phyloP scores from a whole-genome alignment of 1,284 basidiomycete genomes.

The Rhodotorula sp. region DNA sequence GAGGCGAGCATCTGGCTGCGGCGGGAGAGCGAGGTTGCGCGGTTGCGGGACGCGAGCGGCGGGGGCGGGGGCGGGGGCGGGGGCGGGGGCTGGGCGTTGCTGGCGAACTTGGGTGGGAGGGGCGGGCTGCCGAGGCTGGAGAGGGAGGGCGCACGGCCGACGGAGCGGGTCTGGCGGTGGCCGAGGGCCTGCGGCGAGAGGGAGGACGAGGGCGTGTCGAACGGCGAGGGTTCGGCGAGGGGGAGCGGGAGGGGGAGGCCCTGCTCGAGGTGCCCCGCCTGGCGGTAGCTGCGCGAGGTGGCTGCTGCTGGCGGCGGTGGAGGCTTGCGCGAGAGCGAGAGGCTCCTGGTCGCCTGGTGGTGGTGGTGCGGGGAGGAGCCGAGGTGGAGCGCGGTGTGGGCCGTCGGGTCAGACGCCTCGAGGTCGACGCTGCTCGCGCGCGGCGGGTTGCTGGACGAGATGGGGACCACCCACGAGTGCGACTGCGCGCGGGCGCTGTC shows the following conservation, averaged over 20 bases:
- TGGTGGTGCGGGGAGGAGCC: not conserved
- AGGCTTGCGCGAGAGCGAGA: not conserved
- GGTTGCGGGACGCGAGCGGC: not conserved
- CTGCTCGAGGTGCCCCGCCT: not conserved
- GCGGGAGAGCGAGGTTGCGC: not conserved
- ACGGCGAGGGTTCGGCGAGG: not conserved
- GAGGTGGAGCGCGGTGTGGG: not conserved
- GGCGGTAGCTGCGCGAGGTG: not conserved
- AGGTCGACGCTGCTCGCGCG: too few species aligned
- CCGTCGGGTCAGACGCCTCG: not conserved
- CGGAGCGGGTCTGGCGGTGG: conserved; percentile 8
- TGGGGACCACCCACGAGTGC: conserved; percentile 1
- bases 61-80: not conserved
- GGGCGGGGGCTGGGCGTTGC: too few species aligned
- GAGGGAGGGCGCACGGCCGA: not conserved
- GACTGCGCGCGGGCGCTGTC: not conserved
- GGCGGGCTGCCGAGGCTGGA: not conserved
- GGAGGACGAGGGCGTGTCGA: not conserved
- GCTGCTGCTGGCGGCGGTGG: not conserved
- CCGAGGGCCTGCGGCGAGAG: not conserved
- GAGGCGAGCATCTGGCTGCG: not conserved
- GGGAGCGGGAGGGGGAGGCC: not conserved
- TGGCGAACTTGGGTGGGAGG: not conserved
- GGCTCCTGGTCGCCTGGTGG: not conserved
- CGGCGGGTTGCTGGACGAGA: not conserved